Conservation (phyloP, 2,329 filamentous ascomycete species). For the Lizonia empirigonia region DNA sequence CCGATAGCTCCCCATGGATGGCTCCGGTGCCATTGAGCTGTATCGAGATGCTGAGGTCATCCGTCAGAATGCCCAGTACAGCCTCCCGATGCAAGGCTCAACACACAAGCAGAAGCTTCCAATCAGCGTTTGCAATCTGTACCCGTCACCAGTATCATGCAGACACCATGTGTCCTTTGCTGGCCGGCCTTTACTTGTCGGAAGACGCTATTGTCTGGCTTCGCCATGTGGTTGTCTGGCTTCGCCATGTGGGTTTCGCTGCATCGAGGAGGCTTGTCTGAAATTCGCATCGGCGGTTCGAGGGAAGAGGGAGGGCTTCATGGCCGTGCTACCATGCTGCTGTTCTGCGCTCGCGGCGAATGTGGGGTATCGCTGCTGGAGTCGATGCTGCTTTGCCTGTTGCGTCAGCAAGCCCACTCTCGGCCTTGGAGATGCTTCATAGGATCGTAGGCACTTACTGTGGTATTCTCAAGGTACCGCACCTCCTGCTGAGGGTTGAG, state of each 20-base stretch:
- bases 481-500: background rate
- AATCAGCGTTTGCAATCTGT: background rate
- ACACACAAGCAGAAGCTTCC: background rate
- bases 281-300: background rate
- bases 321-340: too few relatives aligned
- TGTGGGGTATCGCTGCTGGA: background rate
- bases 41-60: too few relatives aligned
- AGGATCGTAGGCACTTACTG: background rate
- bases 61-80: too few relatives aligned
- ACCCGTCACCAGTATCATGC: background rate
- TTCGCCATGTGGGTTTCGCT: background rate
- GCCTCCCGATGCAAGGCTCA: too few relatives aligned
- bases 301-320: background rate
- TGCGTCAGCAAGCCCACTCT: background rate
- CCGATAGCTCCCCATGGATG: background rate
- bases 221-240: background rate
- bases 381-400: background rate
- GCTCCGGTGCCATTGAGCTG: background rate
- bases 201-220: background rate
- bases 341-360: too few relatives aligned
- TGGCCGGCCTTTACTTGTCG: background rate
- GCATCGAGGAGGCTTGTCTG: background rate
- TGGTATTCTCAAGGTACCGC: background rate
- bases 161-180: background rate
- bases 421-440: background rate